Base-by-base conservation (phyloP, 352 stramenopile genomes). In the Elongisporangium prolatum region DNA sequence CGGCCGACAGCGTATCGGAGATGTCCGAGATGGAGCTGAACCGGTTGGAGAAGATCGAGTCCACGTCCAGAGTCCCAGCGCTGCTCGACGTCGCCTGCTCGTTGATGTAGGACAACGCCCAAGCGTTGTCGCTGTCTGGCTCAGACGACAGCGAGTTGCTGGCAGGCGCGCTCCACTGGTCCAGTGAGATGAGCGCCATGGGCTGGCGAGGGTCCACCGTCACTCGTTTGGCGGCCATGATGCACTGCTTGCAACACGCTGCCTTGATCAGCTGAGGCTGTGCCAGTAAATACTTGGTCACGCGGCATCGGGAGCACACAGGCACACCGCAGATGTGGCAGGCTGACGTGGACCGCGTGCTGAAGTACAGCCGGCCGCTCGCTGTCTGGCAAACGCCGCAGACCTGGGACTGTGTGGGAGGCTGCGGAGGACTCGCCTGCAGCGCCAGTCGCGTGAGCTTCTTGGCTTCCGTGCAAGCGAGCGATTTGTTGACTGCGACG, bases 301-400 rank as follows among this genome's bases (percentile, higher is more conserved):
- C 64, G 2, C 64, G 65, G n/a, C 69, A 77, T 14, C 69, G 69
- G 5, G 57, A 56, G 28, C 69, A 77, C 21, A 74, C 62, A 11
- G 55, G 34, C 38, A 71, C 62, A 16, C 65, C 56, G 13, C 69
- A 77, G 10, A 74, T 21, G 9, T 68, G 50, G 24, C 69, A 77
- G 20, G 51, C 54, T 34, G 44, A 13, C 14, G 21, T 21, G 20
- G 9, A 18, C 6, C 20, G 21, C 21, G 21, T 52, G 51, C 54
- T 54, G 44, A 13, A 24, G 21, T 21, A 22, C 10, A 18, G 13
- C 20, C 17, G 14, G 21, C 40, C 40, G 20, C 4, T 50, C 54
- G 20, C 40, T 22, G 13, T 47, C 40, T 62, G 57, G 44, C 69
- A 77, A 7, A 74, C 54, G 21, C 25, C 54, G 37, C 69, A 77